Conservation (phyloP, 78 protist species). For the Isochrysis galbana region DNA sequence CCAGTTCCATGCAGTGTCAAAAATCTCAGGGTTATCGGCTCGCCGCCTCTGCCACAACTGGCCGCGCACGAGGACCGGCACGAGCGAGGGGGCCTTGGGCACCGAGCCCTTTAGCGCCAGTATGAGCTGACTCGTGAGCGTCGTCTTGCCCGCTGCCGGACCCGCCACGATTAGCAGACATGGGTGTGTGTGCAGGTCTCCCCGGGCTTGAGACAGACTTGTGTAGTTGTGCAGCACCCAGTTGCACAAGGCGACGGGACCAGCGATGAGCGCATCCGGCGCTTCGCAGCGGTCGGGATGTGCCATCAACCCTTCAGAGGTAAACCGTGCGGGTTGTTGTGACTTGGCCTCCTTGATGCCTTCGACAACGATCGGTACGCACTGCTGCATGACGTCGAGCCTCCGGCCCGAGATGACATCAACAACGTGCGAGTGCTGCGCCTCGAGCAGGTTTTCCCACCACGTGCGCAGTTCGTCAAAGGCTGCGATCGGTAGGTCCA, state of each 20-base stretch:
- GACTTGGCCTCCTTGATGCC: too few relatives aligned
- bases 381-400: background rate
- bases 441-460: background rate
- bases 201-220: background rate
- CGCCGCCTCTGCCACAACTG: background rate
- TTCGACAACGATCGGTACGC: background rate
- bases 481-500: background rate
- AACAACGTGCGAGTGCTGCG: background rate
- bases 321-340: too few relatives aligned
- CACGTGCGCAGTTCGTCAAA: background rate
- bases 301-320: too few relatives aligned
- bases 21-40: background rate
- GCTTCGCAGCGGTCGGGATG: too few relatives aligned
- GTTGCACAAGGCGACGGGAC: too few relatives aligned
- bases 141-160: background rate
- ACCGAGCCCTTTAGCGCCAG: background rate
- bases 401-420: background rate
- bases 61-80: background rate
- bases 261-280: background rate
- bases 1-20: background rate
- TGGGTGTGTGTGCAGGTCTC: too few relatives aligned
- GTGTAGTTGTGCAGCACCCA: background rate
- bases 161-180: background rate
- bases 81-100: too few relatives aligned
- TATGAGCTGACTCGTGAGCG: background rate